These are phyloP conservation scores for Orbilia quercus DNA, from an alignment of 2,329 filamentous ascomycete genomes.

Conservation along the genomic window DNA sequence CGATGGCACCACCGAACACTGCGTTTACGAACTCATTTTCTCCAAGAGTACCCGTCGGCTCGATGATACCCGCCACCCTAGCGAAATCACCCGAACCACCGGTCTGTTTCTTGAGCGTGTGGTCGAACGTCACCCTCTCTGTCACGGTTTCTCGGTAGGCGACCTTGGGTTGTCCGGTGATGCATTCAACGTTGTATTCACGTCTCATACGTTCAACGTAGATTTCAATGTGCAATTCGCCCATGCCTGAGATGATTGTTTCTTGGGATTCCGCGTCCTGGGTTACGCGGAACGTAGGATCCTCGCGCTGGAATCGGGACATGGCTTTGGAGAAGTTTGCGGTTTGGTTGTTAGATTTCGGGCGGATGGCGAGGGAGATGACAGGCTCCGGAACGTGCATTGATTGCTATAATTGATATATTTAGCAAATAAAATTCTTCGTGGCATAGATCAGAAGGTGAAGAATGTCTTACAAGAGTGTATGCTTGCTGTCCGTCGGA, in stretches of 20 bases:
- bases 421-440: conserved; percentile 4
- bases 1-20: conserved; percentile 88
- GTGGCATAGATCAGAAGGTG: conserved; percentile 47
- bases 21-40: conserved; percentile 87
- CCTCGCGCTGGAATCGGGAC: conserved; percentile 97
- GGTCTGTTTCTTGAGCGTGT: conserved; percentile 91
- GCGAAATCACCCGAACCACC: conserved; percentile 96
- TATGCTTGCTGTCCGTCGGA: conserved; percentile 93
- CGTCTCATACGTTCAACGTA: conserved; percentile 96
- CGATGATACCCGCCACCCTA: conserved; percentile 89
- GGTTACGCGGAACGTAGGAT: conserved; percentile 94
- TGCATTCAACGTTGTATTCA: conserved; percentile 95
- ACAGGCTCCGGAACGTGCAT: conserved; percentile 99
- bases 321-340: conserved; percentile 98
- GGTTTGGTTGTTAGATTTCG: conserved; percentile 89
- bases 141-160: conserved; percentile 96
- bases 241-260: conserved; percentile 98
- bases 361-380: conserved; percentile 96
- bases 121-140: conserved; percentile 83
- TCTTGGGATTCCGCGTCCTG: conserved; percentile 93
- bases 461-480: conserved; percentile 72
- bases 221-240: conserved; percentile 94
- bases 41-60: conserved; percentile 79
- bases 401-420: conserved; percentile 69
- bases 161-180: conserved; percentile 95